Conservation (phyloP, 1,139 yeast species). For the Sugiyamaella xylanicola region DNA sequence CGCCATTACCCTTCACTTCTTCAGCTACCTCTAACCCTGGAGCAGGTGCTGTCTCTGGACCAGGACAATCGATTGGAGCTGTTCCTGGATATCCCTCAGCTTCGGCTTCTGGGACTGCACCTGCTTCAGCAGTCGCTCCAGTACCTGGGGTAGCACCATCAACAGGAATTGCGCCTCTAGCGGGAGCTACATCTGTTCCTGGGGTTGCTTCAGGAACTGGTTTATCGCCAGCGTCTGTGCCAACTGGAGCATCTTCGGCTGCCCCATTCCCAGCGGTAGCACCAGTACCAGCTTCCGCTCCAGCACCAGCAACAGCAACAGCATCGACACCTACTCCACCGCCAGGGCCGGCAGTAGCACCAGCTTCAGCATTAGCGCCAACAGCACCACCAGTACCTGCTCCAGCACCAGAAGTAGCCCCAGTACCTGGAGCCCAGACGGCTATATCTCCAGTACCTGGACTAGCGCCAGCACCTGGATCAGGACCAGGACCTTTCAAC, state of each 20-base stretch:
- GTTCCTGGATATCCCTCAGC: slow-evolving; percentile 15
- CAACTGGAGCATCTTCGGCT: not conserved
- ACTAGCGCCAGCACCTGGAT: not conserved
- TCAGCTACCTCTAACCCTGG: not conserved
- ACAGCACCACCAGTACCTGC: slow-evolving; percentile 1
- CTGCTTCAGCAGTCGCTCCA: not conserved
- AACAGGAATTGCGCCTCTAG: not conserved
- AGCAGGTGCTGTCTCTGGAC: not conserved
- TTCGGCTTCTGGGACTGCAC: not conserved
- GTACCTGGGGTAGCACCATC: not conserved
- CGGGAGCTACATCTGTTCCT: not conserved
- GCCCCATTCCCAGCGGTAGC: slow-evolving; percentile 1
- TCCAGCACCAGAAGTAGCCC: slow-evolving; percentile 1
- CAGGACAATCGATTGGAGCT: not conserved
- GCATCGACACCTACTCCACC: too few species aligned
- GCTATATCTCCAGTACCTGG: not conserved
- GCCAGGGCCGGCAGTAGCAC: not conserved
- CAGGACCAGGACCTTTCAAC: not conserved
- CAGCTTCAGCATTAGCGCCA: slow-evolving; percentile 3
- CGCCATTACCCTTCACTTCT: not conserved
- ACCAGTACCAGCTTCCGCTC: not conserved
- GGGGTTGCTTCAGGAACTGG: not conserved
- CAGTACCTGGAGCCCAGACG: not conserved
- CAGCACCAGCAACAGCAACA: not conserved
- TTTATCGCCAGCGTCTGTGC: not conserved